phyloP scores from a whole-genome alignment of 352 stramenopile genomes.

The Globisporangium okanoganense region DNA sequence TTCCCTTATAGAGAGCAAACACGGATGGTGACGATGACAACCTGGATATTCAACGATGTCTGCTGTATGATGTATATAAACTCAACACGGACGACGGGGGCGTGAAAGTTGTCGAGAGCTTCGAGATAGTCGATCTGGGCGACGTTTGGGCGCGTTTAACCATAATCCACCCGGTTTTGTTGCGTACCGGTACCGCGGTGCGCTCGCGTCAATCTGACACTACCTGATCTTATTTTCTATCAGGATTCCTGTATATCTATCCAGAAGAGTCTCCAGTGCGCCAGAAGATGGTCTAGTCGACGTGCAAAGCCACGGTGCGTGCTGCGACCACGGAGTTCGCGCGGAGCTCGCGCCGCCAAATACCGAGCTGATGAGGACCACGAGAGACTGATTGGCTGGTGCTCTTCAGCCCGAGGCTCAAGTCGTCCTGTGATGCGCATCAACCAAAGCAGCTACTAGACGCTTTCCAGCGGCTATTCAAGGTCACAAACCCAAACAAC shows the following conservation, averaged over 20 bases:
- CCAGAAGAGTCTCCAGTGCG: constrained; percentile 83
- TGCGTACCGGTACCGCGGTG: constrained; percentile 62
- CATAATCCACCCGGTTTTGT: constrained; percentile 73
- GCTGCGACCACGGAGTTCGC: constrained; percentile 56
- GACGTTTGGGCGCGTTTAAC: constrained; percentile 62
- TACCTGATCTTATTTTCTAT: neutral
- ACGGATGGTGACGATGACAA: neutral
- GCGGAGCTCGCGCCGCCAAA: constrained; percentile 48
- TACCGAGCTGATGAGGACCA: too few species aligned
- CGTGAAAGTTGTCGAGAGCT: constrained; percentile 74
- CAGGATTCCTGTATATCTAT: constrained; percentile 90
- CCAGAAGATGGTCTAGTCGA: constrained; percentile 91
- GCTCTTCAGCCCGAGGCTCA: too few species aligned
- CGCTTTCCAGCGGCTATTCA: too few species aligned
- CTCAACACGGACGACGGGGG: constrained; percentile 71
- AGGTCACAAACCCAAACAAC: too few species aligned
- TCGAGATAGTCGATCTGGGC: constrained; percentile 63
- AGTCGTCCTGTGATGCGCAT: too few species aligned
- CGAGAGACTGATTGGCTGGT: too few species aligned
- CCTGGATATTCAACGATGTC: neutral
- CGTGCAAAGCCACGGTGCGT: constrained; percentile 83
- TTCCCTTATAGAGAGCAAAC: neutral
- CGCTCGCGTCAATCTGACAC: constrained; percentile 19
- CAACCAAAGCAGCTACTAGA: too few species aligned
- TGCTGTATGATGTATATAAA: constrained; percentile 37